Evolutionary conservation across 2,329 filamentous ascomycete species (phyloP), one percentile per base, ranked within the genome.

Genomic region (Aureobasidium uvarum): DNA sequence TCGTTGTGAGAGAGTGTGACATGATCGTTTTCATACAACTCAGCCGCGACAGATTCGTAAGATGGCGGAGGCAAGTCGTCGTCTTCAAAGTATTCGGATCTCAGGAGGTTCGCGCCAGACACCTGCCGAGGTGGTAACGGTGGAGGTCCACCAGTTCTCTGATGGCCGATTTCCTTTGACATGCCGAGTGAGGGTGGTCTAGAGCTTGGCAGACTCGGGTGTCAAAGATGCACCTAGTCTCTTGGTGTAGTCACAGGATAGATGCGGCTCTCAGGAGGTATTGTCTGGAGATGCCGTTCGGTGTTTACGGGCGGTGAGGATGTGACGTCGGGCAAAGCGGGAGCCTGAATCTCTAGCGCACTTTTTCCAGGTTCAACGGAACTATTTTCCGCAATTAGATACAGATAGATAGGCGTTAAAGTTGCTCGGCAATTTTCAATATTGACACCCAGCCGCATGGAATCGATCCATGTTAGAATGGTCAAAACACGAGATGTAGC

Each of bases 1-100:
- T 82, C 80, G 36, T 74, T 62, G 33, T 41, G 46, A 25, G 55
- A 50, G n/a, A 62, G 51, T 5, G 48, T 25, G n/a, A 25, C 41
- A 39, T n/a, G 14, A 3, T n/a, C 51, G 20, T 56, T 25, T 28
- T 5, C 45, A n/a, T 20, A 43, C 18, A 48, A 45, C 25, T 51
- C 46, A 14, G 23, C 31, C 28, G 59, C n/a, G 23, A 58, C 46
- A 39, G 60, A 59, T 8, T 64, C 62, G 36, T 68, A 68, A 13
- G 66, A 48, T n/a, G 66, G 66, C 25, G 66, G 64, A 28, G 65
- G 56, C 41, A 62, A 52, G 11, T 63, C 60, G 11, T 63, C 46
- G 43, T 66, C 52, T 51, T 67, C 71, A 69, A 66, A 66, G 69
- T 65, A 25, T 23, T 56, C 38, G 54, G 36, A 33, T 14, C 46